Evolutionary conservation across 1,284 basidiomycete species (phyloP), one percentile per base, ranked within the genome.

Genomic region (Ustilago lituana): DNA sequence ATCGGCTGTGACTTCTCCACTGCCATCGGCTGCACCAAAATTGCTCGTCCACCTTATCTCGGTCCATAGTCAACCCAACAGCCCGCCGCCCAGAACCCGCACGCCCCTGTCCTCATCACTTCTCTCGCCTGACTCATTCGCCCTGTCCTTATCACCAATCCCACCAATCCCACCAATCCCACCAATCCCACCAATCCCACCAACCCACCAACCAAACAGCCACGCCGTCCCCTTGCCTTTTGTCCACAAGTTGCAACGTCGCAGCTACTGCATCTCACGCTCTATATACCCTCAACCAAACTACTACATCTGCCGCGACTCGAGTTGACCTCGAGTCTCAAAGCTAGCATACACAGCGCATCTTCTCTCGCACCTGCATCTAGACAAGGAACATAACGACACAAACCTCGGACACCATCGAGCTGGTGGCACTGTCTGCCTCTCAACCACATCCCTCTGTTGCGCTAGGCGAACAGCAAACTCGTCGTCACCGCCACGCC

Each of bases 1-100:
- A 38, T 60, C 40, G 50, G 48, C 29, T 24, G 36, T 64, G 61
- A 64, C 61, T 57, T 50, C 61, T 63, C 54, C 54, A 57, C 61
- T 40, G 54, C 49, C 24, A 14, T 14, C n/a, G n/a, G n/a, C n/a
- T n/a, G n/a, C n/a, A n/a, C n/a, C n/a, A n/a, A n/a, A n/a, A n/a
- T 29, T n/a, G 29, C 26, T 26, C 41, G 24, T 46, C 19, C 20
- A 20, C 33, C 56, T 59, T 65, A 59, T 65, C 55, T 64, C 62
- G 62, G 62, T 45, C 27, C 47, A 50, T 17, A 17, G 27, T 50
- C 62, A 41, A 44, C 62, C 62, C 55, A 58, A 26, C n/a, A n/a
- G n/a, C n/a, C n/a, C n/a, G 17, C 37, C 37, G 26, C 35, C 46
- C 45, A 36, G 45, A 32, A 22, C 24, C 39, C 17, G 19, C 33